Conservation (phyloP, 805 yeast species). For the Ogataea polymorpha region DNA sequence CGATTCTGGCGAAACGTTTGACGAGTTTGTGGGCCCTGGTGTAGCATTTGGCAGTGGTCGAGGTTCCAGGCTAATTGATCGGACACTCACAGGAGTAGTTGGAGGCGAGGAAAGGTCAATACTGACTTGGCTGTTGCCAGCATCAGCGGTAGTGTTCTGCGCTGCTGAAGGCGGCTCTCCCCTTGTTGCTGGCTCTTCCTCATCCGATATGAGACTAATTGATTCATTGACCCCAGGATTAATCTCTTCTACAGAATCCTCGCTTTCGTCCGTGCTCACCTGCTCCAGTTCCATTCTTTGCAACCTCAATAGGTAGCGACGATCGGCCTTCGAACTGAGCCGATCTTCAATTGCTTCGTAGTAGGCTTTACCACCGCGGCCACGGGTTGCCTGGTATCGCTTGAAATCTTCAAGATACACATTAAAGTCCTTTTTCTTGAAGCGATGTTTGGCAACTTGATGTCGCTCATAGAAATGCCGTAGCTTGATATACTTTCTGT, state of each 20-base stretch:
- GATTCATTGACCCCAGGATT: background rate
- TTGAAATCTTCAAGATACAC: constrained; percentile 31
- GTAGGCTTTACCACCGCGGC: constrained; percentile 23
- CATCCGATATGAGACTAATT: constrained; percentile 4
- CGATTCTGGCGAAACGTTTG: no score
- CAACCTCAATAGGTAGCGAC: constrained; percentile 12
- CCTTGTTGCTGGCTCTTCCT: background rate
- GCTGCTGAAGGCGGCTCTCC: background rate
- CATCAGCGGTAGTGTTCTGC: background rate
- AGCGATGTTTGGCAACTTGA: constrained; percentile 28
- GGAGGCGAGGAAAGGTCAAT: constrained; percentile 1
- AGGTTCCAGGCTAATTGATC: background rate
- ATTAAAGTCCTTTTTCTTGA: constrained; percentile 29
- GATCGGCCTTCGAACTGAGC: constrained; percentile 9
- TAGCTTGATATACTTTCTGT: constrained; percentile 29
- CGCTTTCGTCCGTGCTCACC: constrained; percentile 18
- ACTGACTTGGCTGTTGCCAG: background rate
- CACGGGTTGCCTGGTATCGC: constrained; percentile 22
- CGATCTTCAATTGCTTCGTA: constrained; percentile 27
- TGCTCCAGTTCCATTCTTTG: constrained; percentile 16
- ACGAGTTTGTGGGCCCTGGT: background rate
- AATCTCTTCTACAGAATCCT: background rate
- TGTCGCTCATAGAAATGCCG: constrained; percentile 26
- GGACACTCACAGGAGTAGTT: no score
- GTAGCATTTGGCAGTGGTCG: background rate